Evolutionary conservation across 352 stramenopile genomes (phyloP), one percentile per base, ranked within the genome.

Genomic region (Thalassiosira allenii): DNA sequence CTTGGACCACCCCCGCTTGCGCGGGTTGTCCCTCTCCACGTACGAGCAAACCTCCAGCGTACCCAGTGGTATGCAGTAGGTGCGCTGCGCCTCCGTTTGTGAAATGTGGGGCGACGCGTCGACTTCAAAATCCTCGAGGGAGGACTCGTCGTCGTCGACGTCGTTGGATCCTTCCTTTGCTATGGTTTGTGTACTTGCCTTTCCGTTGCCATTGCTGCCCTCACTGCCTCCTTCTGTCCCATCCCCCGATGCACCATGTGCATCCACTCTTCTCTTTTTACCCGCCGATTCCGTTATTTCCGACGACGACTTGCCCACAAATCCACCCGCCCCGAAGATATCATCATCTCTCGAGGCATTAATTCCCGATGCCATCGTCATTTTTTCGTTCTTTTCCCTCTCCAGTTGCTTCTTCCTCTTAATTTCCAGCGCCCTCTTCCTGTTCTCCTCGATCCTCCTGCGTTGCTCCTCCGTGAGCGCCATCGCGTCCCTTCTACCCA

Each of bases 81-180:
- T 75, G 25, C 78, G 61, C 63, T 85, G 85, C 11, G 87, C 87
- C 52, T 94, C 89, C 0, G 79, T 86, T 83, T 92, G 86, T 3
- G 85, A 79, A 30, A 94, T 83, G 44, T 70, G 90, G 12, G 73
- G 30, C 1, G 89, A 92, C 17, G 84, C 78, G 54, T 84, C 65
- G 8, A 78, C 43, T 68, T 94, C 89, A 70, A 91, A 94, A 25
- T 92, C 83, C 79, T 94, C 89, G 30, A 93, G 68, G 33, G 75
- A 79, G 37, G 81, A 77, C 17, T 81, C 62, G 27, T 80, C 79
- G 30, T 82, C 81, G 17, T 62, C 52, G 12, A 9, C 22, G 41
- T 68, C n/a, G 1, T 56, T 43, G 17, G 6, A 52, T 23, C 41
- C 14, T 4, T 49, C 25, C 53, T 34, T 22, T 2, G 30, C 22